phyloP scores from a whole-genome alignment of 2,329 filamentous ascomycete genomes.

The Botrytis cinerea region DNA sequence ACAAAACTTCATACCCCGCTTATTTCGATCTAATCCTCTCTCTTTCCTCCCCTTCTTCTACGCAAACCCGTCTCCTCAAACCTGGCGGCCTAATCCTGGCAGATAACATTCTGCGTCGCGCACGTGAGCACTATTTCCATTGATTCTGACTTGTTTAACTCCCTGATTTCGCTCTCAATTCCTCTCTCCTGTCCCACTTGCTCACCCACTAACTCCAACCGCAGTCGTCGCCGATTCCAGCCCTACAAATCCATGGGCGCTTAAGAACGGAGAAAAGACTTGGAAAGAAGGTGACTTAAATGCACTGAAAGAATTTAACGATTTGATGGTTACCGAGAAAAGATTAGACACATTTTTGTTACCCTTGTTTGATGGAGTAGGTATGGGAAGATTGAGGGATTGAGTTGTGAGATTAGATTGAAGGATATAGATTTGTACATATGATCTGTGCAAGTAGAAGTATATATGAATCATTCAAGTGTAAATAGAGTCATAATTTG shows the following conservation, averaged over 20 bases:
- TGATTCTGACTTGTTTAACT: neutral
- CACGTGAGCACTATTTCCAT: slow-evolving; percentile 28
- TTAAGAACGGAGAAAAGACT: slow-evolving; percentile 26
- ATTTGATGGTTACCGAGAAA: slow-evolving; percentile 37
- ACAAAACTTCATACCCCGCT: slow-evolving; percentile 53
- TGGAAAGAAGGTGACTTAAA: slow-evolving; percentile 48
- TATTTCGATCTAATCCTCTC: slow-evolving; percentile 52
- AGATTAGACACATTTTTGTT: slow-evolving; percentile 45
- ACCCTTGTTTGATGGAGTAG: slow-evolving; percentile 47
- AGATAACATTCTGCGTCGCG: slow-evolving; percentile 55
- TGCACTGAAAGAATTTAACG: slow-evolving; percentile 55
- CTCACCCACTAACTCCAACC: neutral
- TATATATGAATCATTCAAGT: neutral
- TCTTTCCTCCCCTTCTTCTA: slow-evolving; percentile 37
- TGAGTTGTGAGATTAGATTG: neutral
- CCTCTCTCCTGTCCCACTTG: neutral
- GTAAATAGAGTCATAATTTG: neutral
- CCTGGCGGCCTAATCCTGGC: slow-evolving; percentile 54
- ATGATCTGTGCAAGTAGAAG: neutral
- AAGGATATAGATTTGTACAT: neutral
- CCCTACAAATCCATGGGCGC: slow-evolving; percentile 40
- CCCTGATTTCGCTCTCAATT: neutral
- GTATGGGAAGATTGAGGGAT: slow-evolving; percentile 38
- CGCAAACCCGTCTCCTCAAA: slow-evolving; percentile 48
- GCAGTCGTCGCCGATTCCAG: slow-evolving; percentile 47